Conservation (phyloP, 257 asterid genomes). For the Jaltomata sinuosa region DNA sequence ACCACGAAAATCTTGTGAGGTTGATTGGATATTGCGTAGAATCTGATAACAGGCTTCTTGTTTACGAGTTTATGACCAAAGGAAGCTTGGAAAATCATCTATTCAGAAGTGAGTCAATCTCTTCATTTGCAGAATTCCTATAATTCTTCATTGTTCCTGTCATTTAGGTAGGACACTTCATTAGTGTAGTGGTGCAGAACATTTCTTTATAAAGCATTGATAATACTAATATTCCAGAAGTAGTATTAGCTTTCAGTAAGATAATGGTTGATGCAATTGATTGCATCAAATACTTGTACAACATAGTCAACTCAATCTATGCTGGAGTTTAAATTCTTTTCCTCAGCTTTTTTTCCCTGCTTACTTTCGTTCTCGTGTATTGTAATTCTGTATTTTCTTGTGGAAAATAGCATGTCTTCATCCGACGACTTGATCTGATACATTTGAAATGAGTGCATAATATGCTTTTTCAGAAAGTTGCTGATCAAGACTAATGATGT, state of each 20-base stretch:
- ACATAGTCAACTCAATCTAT: background rate
- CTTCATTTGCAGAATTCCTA: background rate
- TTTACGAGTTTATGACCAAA: conserved; percentile 62
- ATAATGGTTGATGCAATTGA: background rate
- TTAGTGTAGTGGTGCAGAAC: background rate
- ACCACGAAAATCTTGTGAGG: conserved; percentile 58
- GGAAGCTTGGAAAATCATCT: conserved; percentile 81
- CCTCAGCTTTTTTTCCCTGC: background rate
- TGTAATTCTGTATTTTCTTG: background rate
- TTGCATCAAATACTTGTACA: background rate
- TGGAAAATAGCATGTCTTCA: background rate
- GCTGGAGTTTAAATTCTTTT: background rate
- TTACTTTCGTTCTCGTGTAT: background rate
- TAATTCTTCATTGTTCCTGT: background rate
- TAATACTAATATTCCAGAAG: background rate
- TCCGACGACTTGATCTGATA: background rate
- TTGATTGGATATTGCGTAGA: conserved; percentile 70
- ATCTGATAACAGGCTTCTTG: conserved; percentile 46
- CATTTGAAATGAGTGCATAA: background rate
- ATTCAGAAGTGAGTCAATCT: conserved; percentile 37
- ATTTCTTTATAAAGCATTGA: background rate
- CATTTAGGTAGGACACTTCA: background rate
- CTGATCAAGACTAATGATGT: background rate
- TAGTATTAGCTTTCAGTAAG: background rate
- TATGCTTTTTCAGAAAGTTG: background rate